Base-by-base conservation (phyloP, 805 yeast genomes). In the Ogataea thermomethanolica region DNA sequence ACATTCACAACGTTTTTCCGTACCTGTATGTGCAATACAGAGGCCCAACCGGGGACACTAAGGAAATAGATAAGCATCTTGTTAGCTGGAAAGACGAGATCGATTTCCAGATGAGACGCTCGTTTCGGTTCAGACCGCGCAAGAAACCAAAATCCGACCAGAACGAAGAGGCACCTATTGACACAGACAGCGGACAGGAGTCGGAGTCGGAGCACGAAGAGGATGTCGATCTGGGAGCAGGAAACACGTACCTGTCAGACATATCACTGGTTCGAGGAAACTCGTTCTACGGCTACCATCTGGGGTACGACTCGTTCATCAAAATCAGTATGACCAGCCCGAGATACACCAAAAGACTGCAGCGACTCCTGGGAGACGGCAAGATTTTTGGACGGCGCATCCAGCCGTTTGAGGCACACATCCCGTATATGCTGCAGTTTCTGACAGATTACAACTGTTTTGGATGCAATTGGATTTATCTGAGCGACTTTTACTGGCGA, bases 1-100 rank as follows among this genome's bases (percentile, higher is more conserved):
- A 93, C 58, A 65, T 93, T 8, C 98, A 90, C 64, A 90, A 91
- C 28, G 76, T 76, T 13, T 86, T 72, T 48, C 99, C 98, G 0
- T 93, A 91, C 55, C 49, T 91, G 2, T 89, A 73, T 55, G 67
- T 90, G 2, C 78, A 76, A 25, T 81, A 81, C 53, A 67, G 66
- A 30, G 83, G 79, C 1, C 55, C 61, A 6, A 30, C 43, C 35
- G 43, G 45, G 13, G 39, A 44, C 8, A 45, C 62, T 4, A 41
- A 48, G 4, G 50, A 48, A 2, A 50, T 67, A 6, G 41, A 54
- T 9, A 54, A 56, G 12, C 66, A 67, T 40, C 61, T 81, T 22
- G 48, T 61, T 3, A 49, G 57, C 1, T 48, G 81, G 12, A 73
- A 66, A 25, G 27, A 48, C 8, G 62, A 65, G 42, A 53, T 83